phyloP scores from a whole-genome alignment of 2,329 filamentous ascomycete species.

The Talaromyces sp. region DNA sequence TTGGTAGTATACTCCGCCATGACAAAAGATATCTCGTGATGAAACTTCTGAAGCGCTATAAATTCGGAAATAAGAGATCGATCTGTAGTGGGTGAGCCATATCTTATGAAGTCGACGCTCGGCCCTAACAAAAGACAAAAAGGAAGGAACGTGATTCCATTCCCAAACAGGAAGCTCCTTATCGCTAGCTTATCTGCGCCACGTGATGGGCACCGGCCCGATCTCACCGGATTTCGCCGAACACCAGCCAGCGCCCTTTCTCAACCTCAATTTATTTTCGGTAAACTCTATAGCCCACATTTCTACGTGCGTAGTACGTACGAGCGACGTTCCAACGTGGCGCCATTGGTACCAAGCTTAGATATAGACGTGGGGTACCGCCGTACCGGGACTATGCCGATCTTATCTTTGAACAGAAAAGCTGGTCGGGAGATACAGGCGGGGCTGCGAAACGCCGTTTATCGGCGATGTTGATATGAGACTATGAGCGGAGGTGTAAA shows the following conservation, averaged over 20 bases:
- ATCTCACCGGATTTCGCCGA: neutral
- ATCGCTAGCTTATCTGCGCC: neutral
- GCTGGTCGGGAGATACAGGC: neutral
- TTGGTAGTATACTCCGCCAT: conserved; percentile 8
- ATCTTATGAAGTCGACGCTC: neutral
- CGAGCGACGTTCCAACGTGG: too few species aligned
- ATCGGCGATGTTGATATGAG: neutral
- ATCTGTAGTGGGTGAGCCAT: neutral
- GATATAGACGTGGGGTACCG: too few species aligned
- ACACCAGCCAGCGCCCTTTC: neutral
- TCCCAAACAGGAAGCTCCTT: neutral
- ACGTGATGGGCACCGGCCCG: conserved; percentile 2
- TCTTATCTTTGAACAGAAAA: neutral
- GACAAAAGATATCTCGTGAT: neutral
- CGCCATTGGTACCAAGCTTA: too few species aligned
- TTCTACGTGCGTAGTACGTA: neutral
- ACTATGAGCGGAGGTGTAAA: neutral
- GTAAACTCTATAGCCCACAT: neutral
- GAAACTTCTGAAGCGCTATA: neutral
- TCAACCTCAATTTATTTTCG: neutral
- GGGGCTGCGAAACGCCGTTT: neutral
- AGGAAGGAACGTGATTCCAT: neutral
- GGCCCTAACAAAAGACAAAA: neutral
- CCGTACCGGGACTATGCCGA: neutral
- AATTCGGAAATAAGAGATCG: neutral